Percentiles rank a stretch among this genome's conserved stretches.
Conservation (phyloP, 1,284 basidiomycete species). For the Ustilago hordei region DNA sequence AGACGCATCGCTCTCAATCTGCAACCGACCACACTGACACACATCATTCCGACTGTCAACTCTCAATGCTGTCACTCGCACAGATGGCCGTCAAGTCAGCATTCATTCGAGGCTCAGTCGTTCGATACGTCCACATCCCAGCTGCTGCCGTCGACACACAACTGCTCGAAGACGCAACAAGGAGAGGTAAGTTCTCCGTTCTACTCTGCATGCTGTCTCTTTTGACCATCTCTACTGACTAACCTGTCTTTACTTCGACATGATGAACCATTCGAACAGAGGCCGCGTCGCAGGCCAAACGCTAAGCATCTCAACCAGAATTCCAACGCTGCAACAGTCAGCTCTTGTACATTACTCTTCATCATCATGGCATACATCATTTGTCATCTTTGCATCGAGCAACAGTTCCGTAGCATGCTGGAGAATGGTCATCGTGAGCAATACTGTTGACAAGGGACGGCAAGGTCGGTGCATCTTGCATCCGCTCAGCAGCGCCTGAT, state of each 20-base stretch:
- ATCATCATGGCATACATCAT: not conserved
- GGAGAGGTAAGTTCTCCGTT: slow-evolving; percentile 75
- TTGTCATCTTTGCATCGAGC: not conserved
- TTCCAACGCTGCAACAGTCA: not conserved
- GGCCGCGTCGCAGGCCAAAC: slow-evolving; percentile 49
- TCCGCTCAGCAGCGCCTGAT: not conserved
- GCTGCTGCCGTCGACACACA: slow-evolving; percentile 94
- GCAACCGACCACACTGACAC: not conserved
- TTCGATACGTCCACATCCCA: slow-evolving; percentile 94
- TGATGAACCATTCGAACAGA: slow-evolving; percentile 18
- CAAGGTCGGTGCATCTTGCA: not conserved
- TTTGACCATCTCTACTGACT: not conserved
- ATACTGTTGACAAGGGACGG: not conserved
- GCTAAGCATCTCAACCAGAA: slow-evolving; percentile 10
- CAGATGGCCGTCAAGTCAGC: slow-evolving; percentile 99
- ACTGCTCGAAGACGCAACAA: slow-evolving; percentile 93
- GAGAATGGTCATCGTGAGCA: not conserved
- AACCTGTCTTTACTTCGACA: not conserved
- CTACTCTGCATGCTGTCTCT: not conserved
- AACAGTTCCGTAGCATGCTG: not conserved
- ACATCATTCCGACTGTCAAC: no score
- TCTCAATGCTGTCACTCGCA: not conserved
- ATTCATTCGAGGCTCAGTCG: slow-evolving; percentile 97
- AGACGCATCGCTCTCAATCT: not conserved
- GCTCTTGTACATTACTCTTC: slow-evolving; percentile 29